Base-by-base conservation (phyloP, 2,329 filamentous ascomycete genomes). In the Talaromyces sp. region DNA sequence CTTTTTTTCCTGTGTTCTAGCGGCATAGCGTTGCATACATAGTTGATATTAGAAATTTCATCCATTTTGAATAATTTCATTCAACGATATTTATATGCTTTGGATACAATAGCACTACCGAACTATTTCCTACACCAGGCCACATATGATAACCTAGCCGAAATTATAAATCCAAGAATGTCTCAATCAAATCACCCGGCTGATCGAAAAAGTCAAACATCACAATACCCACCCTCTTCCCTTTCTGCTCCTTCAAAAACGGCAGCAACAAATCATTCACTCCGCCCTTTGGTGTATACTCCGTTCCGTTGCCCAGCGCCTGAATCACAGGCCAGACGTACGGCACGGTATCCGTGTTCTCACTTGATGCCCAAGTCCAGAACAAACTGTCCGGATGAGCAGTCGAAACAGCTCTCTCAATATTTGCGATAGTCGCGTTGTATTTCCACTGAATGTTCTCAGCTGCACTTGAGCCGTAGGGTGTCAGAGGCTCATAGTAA, bases 171-270 rank as follows among this genome's bases (percentile, higher is more conserved):
- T 66, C 67, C 60, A 84, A 68, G 41, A 82, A 75, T 2, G 74
- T 72, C 62, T 76, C 72, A 19, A 84, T 69, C 58, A 85, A 67
- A 3, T 79, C 74, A 2, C 64, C 69, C 0, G 81, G 82, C 67
- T 77, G 71, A 52, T 83, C 79, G 68, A 78, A 85, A 68, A 82
- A 85, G 68, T 85, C 83, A 71, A 85, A 78, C 74, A 85, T 83
- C 14, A 84, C 78, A 66, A 85, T 81, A 0, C 83, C 83, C n/a
- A 84, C 59, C 60, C 83, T 75, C 70, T 80, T 77, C 2, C 81
- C 81, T 52, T 73, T 75, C 64, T 79, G 67, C 3, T 67, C 54
- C 60, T 74, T 65, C 31, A 85, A 67, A 27, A 79, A 73, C 0
- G 72, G 64, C 5, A 79, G 63, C 2, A 85, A 67, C 56, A 75